These are phyloP conservation scores for Aspergillus clavatus DNA, from an alignment of 2,329 filamentous ascomycete genomes.

Conservation along the genomic window DNA sequence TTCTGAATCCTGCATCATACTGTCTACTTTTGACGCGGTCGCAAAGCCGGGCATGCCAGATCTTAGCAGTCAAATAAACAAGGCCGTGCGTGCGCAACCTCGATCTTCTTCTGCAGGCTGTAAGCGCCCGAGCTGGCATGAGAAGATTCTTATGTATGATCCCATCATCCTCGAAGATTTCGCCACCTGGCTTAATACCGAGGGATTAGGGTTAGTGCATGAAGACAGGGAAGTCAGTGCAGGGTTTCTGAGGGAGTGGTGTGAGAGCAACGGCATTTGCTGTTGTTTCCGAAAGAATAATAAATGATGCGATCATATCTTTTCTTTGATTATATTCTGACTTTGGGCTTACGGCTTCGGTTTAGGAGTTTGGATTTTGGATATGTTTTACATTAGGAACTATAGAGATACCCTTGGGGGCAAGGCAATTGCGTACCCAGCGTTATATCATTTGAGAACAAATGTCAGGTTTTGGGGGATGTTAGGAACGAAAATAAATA, in stretches of 20 bases:
- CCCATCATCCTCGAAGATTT: constrained; percentile 85
- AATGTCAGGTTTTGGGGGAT: too few relatives aligned
- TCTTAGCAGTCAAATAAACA: constrained; percentile 47
- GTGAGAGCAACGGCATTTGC: constrained; percentile 78
- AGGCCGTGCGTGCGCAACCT: constrained; percentile 43
- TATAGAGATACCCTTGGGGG: neutral
- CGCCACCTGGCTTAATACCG: constrained; percentile 73
- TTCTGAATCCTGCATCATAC: neutral
- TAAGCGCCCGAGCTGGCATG: constrained; percentile 65
- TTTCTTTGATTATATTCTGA: too few relatives aligned
- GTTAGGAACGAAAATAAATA: too few relatives aligned
- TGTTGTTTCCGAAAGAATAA: constrained; percentile 59
- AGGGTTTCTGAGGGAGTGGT: constrained; percentile 78
- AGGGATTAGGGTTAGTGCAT: constrained; percentile 57
- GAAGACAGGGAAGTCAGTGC: constrained; percentile 62
- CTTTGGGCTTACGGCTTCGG: too few relatives aligned
- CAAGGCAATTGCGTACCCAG: neutral
- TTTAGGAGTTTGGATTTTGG: neutral
- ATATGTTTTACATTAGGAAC: neutral
- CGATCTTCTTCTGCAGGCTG: constrained; percentile 32
- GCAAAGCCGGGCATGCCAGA: constrained; percentile 23
- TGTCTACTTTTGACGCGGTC: neutral
- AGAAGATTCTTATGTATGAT: constrained; percentile 92
- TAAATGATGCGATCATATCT: neutral
- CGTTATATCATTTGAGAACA: neutral